phyloP scores from a whole-genome alignment of 441 rosid species.

The Cnidoscolus chayamansa region DNA sequence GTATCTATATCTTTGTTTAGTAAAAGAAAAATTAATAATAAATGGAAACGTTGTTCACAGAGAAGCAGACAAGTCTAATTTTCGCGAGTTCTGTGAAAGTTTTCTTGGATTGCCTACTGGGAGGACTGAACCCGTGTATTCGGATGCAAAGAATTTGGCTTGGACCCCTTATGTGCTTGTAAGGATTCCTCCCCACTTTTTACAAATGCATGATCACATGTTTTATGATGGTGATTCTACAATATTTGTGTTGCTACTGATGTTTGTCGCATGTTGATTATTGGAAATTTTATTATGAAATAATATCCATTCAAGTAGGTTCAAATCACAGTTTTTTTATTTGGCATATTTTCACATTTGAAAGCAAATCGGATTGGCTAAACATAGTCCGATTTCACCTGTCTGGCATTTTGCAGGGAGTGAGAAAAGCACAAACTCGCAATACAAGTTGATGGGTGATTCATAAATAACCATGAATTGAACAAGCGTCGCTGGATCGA shows the following conservation, averaged over 20 bases:
- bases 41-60: constrained; percentile 36
- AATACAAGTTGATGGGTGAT: too few species aligned
- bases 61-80: constrained; percentile 89
- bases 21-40: background rate
- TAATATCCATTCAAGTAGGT: background rate
- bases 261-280: too few species aligned
- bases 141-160: constrained; percentile 47
- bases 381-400: background rate
- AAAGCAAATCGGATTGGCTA: background rate
- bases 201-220: background rate
- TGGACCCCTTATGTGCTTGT: constrained; percentile 92
- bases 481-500: too few species aligned
- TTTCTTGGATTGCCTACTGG: constrained; percentile 97
- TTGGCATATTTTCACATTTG: too few species aligned
- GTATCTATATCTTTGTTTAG: background rate
- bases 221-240: too few species aligned
- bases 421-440: constrained; percentile 75
- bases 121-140: constrained; percentile 52
- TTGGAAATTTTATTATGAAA: too few species aligned
- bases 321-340: background rate
- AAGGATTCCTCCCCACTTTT: constrained; percentile 27
- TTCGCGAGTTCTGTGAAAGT: constrained; percentile 88
- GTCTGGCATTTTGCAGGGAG: constrained; percentile 47
- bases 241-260: too few species aligned
- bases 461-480: too few species aligned